Evolutionary conservation across 257 asterid genomes (phyloP).

Genomic region (Vinca minor): DNA sequence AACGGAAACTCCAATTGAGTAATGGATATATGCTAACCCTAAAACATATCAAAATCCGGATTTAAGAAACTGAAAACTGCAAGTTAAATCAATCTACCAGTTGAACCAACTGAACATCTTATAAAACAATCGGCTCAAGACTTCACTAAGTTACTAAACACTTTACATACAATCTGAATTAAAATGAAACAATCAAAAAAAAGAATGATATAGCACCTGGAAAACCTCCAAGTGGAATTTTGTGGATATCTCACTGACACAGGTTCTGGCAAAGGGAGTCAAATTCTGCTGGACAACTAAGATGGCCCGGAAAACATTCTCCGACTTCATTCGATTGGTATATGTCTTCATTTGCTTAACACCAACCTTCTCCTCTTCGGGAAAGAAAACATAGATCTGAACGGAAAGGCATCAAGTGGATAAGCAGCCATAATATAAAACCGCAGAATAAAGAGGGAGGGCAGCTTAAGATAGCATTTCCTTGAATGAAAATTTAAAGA

Average conservation of each 20-base stretch:
- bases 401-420: not conserved
- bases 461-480: not conserved
- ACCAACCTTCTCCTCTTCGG: slow-evolving; percentile 71
- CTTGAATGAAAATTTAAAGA: not conserved
- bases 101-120: not conserved
- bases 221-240: slow-evolving; percentile 79
- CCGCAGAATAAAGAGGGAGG: not conserved
- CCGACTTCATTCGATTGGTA: slow-evolving; percentile 60
- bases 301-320: slow-evolving; percentile 56
- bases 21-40: not conserved
- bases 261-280: slow-evolving; percentile 57
- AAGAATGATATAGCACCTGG: slow-evolving; percentile 36
- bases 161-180: not conserved
- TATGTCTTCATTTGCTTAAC: slow-evolving; percentile 65
- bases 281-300: slow-evolving; percentile 71
- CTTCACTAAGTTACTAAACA: not conserved
- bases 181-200: not conserved
- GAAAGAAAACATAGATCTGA: slow-evolving; percentile 83
- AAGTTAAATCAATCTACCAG: not conserved
- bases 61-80: not conserved
- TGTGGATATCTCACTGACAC: slow-evolving; percentile 61
- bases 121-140: not conserved
- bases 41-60: not conserved
- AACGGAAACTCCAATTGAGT: not conserved
- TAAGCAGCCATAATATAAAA: not conserved